These are phyloP conservation scores for Iberis pinnata DNA, from an alignment of 345 rosid species.

Conservation along the genomic window DNA sequence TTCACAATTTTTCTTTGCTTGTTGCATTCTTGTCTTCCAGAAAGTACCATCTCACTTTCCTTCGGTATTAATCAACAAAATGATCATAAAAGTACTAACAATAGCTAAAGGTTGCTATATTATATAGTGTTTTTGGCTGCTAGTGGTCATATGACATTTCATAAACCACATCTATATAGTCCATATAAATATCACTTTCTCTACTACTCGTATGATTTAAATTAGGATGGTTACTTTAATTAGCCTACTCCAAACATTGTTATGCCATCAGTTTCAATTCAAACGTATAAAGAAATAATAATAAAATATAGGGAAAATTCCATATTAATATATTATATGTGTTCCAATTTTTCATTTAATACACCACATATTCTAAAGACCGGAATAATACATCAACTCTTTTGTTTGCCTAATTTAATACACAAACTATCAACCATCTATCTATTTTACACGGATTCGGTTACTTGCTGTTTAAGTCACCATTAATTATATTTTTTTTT, in stretches of 20 bases:
- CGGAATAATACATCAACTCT: too few relatives aligned
- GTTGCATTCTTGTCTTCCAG: conserved; percentile 24
- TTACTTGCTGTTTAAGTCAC: too few relatives aligned
- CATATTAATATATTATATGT: too few relatives aligned
- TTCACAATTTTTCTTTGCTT: conserved; percentile 5
- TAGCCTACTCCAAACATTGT: not conserved
- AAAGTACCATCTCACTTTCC: conserved; percentile 21
- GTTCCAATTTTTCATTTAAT: too few relatives aligned
- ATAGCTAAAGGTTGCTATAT: not conserved
- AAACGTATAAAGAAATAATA: too few relatives aligned
- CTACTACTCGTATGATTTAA: not conserved
- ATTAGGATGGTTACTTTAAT: not conserved
- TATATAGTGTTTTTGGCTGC: conserved; percentile 9
- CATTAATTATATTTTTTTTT: too few relatives aligned
- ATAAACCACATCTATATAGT: not conserved
- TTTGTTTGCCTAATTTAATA: too few relatives aligned
- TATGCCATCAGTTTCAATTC: too few relatives aligned
- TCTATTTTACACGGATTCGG: too few relatives aligned
- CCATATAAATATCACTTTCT: not conserved
- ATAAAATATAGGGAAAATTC: too few relatives aligned
- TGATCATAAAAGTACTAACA: not conserved
- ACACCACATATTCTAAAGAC: too few relatives aligned
- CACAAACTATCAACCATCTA: too few relatives aligned
- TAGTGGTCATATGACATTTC: conserved; percentile 9
- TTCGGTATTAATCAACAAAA: conserved; percentile 22